Base-by-base conservation (phyloP, 768 basidiomycete species). In the Naganishia kalamii region DNA sequence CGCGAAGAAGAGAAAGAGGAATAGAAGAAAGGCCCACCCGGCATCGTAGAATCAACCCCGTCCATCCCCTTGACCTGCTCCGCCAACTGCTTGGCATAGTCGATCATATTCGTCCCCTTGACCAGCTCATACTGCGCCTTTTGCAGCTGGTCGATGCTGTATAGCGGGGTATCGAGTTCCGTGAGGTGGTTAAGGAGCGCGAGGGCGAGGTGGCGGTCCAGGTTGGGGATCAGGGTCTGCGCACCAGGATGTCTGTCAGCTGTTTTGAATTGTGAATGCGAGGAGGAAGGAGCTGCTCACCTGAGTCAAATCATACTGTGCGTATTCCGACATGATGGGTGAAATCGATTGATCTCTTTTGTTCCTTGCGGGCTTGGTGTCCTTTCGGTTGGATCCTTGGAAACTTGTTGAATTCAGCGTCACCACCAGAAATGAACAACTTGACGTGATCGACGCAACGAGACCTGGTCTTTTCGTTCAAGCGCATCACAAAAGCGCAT, bases 41-140 rank as follows among this genome's bases (percentile, higher is more conserved):
- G 76, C 15, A 89, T 88, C 23, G 86, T 80, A 70, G 85, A 81
- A 59, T 88, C 79, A 52, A 86, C 86, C 0, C 89, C 87, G 70
- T 21, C 23, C 54, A 69, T 68, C 15, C 70, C 70, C 41, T 91
- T 80, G 54, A 92, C 79, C 80, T 90, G 86, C 71, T 87, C 80
- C 72, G 90, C 91, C 71, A 97, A 80, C 69, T 83, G 84, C 66
- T 87, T 84, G 27, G 90, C 87, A 73, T 94, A 99, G 78, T 94
- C 93, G 65, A 94, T 87, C 93, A 98, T 97, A 79, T 99, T 97
- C 49, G 96, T 99, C 68, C 87, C 90, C 76, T 91, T 94, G 62
- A 92, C 90, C 61, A 98, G 87, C 74, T 97, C 92, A 88, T 96
- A 94, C 80, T 97, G 94, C 40, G 96, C 94, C 43, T 85, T 81